Base-by-base conservation (phyloP, 2,329 filamentous ascomycete genomes). In the Trichocomaceae sp. region DNA sequence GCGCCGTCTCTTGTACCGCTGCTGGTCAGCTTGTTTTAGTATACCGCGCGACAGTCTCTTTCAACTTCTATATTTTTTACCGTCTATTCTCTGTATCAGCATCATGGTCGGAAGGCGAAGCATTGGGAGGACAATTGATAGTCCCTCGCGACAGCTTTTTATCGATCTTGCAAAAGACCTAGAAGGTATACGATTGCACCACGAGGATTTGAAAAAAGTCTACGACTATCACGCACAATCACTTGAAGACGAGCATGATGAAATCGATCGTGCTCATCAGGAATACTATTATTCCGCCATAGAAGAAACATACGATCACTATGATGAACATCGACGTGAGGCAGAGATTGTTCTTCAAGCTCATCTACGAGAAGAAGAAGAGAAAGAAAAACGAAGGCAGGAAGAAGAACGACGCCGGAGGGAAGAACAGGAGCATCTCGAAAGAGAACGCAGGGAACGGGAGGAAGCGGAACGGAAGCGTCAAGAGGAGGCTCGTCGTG, bases 211-310 rank as follows among this genome's bases (percentile, higher is more conserved):
- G n/a, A 73, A 73, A 50, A 69, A 69, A 33, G 72, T 74, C 23
- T 70, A 75, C 54, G 68, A 66, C 13, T 75, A 73, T 60, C 72
- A 75, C 52, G 67, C 70, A 5, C 67, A 68, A 39, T 61, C 66
- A 8, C 81, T 81, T 57, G 75, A 83, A 42, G 78, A 83, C 20
- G 79, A 76, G 22, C 79, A 88, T 26, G 84, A 90, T 56, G 75
- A 76, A 41, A 80, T 83, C 50, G 77, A 81, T 31, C 78, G 81
- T 35, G 83, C 87, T 59, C 81, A 79, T 33, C 83, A 85, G 64
- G 74, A 80, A 49, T 77, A 76, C 54, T 85, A 89, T 65, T 78
- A 79, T 56, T 80, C 83, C 61, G 85, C 86, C 13, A 78, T 92
- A 15, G 81, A 80, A 46, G 79, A 80, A 47, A 85, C 85, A 3